phyloP scores from a whole-genome alignment of 2,329 filamentous ascomycete species.

The Colletotrichum caudatum region DNA sequence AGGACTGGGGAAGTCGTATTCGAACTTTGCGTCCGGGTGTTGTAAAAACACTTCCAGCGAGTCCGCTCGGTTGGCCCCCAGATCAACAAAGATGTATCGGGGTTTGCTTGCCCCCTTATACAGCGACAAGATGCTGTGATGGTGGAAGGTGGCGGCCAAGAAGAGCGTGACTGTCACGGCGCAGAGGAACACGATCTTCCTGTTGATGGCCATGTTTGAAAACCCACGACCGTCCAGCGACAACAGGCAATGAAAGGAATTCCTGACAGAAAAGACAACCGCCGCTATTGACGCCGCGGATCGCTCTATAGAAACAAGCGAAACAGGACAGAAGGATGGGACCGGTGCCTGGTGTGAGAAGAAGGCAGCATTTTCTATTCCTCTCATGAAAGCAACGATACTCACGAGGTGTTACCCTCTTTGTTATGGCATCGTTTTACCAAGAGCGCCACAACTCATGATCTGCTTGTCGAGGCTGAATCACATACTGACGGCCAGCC shows the following conservation, averaged over 20 bases:
- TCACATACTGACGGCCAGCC: background rate
- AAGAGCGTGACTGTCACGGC: background rate
- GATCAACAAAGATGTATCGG: background rate
- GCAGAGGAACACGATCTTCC: background rate
- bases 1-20: background rate
- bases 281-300: background rate
- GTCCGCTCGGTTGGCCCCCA: background rate
- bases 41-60: background rate
- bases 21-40: background rate
- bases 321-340: background rate
- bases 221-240: too few species aligned
- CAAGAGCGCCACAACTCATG: background rate
- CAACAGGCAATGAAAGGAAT: background rate
- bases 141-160: background rate
- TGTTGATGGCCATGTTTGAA: background rate
- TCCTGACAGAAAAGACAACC: fast-evolving
- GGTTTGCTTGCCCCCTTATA: background rate
- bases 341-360: background rate
- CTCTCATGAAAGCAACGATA: background rate
- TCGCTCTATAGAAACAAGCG: background rate
- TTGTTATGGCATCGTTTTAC: background rate
- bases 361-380: background rate
- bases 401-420: background rate
- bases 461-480: background rate
- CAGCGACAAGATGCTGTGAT: background rate